Percentiles rank a stretch among this genome's conserved stretches.
phyloP scores from a whole-genome alignment of 306 rosid genomes.

The Trifolium subterraneum region DNA sequence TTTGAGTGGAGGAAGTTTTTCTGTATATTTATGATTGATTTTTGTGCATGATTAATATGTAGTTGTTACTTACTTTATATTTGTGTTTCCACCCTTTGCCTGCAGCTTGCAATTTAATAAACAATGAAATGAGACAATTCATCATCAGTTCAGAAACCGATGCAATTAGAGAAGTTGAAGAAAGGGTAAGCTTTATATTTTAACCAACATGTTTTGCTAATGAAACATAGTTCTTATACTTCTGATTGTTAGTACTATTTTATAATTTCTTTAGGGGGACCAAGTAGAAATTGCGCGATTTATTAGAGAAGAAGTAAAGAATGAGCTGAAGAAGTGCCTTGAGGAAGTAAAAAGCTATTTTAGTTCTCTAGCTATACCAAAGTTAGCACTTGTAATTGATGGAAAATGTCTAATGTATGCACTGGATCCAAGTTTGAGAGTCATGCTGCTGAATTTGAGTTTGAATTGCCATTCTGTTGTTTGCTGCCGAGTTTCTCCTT shows the following conservation, averaged over 20 bases:
- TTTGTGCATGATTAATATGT: conserved; percentile 14
- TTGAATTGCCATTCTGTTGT: conserved; percentile 90
- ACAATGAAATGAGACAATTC: conserved; percentile 90
- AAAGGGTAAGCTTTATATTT: conserved; percentile 61
- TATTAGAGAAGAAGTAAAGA: conserved; percentile 77
- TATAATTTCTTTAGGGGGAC: conserved; percentile 71
- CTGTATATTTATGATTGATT: conserved; percentile 8
- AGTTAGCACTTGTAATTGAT: conserved; percentile 82
- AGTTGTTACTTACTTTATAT: conserved; percentile 2
- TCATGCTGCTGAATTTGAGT: conserved; percentile 75
- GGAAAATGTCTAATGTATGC: conserved; percentile 95
- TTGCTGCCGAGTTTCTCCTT: conserved; percentile 99
- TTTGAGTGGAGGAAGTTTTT: conserved; percentile 30
- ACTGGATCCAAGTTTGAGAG: conserved; percentile 78
- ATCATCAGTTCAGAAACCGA: conserved; percentile 95
- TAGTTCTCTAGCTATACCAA: conserved; percentile 58
- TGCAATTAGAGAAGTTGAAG: conserved; percentile 89
- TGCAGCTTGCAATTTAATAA: conserved; percentile 91
- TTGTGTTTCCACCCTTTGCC: conserved; percentile 32
- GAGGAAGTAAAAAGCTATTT: conserved; percentile 68
- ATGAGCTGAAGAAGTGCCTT: conserved; percentile 61
- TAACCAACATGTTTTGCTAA: conserved; percentile 25
- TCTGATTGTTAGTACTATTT: conserved; percentile 1
- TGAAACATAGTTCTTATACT: conserved; percentile 23
- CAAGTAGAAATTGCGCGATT: conserved; percentile 89